Base-by-base conservation (phyloP, 2,329 filamentous ascomycete species). In the Alternaria novae-zelandiae region DNA sequence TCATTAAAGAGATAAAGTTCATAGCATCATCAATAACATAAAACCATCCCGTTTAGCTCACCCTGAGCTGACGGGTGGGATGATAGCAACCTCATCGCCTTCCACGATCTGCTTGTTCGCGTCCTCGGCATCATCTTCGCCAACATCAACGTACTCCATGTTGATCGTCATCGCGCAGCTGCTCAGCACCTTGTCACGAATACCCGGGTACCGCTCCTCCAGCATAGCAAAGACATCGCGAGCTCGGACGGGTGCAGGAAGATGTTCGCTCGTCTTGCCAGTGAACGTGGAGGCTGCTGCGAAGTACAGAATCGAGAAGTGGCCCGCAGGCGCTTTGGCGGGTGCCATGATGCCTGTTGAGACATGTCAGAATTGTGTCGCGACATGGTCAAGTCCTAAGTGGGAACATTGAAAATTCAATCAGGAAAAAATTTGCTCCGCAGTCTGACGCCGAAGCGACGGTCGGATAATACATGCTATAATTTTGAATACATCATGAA, bases 1-100 rank as follows among this genome's bases (percentile, higher is more conserved):
- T 9, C 8, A 25, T 25, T 23, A 49, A 6, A 26, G 45, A 15
- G 20, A 51, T 17, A 3, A 11, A 36, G 28, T 28, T 54, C 30
- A 17, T 43, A 43, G 12, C 9, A 15, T 54, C 47, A 41, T 62
- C 6, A 12, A 25, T 5, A 17, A 43, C 50, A 36, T 54, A 17
- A 13, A 13, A 20, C 41, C 28, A 50, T 13, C 36, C 13, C 5
- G 26, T 21, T 12, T 7, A 4, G 17, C 59, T 47, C 36, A 66
- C 21, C 93, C 93, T 41, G 93, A 94, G 83, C 93, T 96, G 69
- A 96, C 93, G 10, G 93, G 93, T 32, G 93, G 93, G 61, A 96
- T 95, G 36, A 96, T 91, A 45, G 91, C 93, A 59, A 96, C 92
- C 82, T 96, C 93, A 75, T 96, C 93, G 26, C 90, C 91, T 66